These are phyloP conservation scores for Termitomyces sp. DNA, from an alignment of 768 basidiomycete genomes.

Conservation along the genomic window DNA sequence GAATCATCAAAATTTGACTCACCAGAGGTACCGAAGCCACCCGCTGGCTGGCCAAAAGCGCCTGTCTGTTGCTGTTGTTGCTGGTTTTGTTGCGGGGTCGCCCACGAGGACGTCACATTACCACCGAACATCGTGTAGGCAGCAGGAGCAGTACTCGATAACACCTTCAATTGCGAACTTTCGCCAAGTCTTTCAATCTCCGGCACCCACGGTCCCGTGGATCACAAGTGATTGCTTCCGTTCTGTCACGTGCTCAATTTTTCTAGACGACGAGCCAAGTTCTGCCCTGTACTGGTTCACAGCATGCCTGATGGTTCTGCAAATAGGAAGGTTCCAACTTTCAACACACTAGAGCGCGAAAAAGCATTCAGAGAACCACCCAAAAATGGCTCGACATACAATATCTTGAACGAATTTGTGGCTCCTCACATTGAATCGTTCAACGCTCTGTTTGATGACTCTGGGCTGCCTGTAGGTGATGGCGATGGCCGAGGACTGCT, in stretches of 20 bases:
- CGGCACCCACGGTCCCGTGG: constrained; percentile 24
- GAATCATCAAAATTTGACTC: constrained; percentile 23
- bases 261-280: constrained; percentile 3
- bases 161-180: constrained; percentile 15
- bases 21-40: constrained; percentile 55
- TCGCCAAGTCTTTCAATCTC: constrained; percentile 31
- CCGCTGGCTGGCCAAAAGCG: constrained; percentile 67
- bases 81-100: constrained; percentile 61
- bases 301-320: constrained; percentile 52
- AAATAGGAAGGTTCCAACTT: constrained; percentile 48
- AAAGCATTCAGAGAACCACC: constrained; percentile 74
- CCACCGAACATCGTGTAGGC: constrained; percentile 57
- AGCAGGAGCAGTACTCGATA: background rate
- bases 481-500: constrained; percentile 80
- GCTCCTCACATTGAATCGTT: constrained; percentile 94
- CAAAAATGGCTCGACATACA: constrained; percentile 61
- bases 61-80: constrained; percentile 52
- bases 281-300: constrained; percentile 2
- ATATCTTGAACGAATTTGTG: constrained; percentile 89
- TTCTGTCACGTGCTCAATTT: constrained; percentile 31
- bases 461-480: constrained; percentile 69
- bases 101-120: constrained; percentile 62
- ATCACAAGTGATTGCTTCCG: background rate
- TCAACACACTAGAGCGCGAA: constrained; percentile 81
- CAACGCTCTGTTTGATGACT: constrained; percentile 94